A percentile compares a stretch with the other conserved stretches of the same genome.
Evolutionary conservation across 108 stramenopile genomes (phyloP).

Genomic region (Mediolabrus comicus): DNA sequence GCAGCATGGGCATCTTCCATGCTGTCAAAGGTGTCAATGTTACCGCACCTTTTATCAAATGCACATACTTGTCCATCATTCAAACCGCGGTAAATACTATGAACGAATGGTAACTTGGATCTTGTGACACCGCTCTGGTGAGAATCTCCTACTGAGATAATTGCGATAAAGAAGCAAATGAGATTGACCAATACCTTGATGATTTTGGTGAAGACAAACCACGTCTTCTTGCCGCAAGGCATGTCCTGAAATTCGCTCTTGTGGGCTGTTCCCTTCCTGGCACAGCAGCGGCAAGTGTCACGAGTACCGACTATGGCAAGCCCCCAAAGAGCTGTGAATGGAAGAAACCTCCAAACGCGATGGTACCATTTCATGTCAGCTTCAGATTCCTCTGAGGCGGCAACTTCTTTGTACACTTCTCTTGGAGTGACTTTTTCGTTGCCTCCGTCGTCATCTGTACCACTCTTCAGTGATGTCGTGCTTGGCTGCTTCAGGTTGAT

Average conservation of each 20-base stretch:
- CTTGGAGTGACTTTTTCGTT: not conserved
- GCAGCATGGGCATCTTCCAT: conserved; percentile 2
- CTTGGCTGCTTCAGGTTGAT: not conserved
- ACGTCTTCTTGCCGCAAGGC: not conserved
- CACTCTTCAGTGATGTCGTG: no score
- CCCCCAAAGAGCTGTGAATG: conserved; percentile 7
- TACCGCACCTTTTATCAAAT: not conserved
- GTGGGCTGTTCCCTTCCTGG: no score
- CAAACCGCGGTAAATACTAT: not conserved
- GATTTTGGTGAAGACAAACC: conserved; percentile 1
- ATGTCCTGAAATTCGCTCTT: conserved; percentile 1
- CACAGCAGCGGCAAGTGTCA: not conserved
- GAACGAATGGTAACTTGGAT: not conserved
- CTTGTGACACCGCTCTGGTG: not conserved
- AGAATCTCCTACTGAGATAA: not conserved
- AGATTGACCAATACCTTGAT: not conserved
- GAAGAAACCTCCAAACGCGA: conserved; percentile 6
- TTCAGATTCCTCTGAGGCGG: not conserved
- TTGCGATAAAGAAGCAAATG: not conserved
- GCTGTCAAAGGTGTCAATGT: conserved; percentile 29
- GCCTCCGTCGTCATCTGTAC: no score
- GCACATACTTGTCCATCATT: not conserved
- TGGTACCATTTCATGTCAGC: conserved; percentile 8
- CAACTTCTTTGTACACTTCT: conserved; percentile 5
- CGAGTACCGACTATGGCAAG: not conserved